Evolutionary conservation across 441 rosid genomes (phyloP).

Genomic region (Omphalea diandra): DNA sequence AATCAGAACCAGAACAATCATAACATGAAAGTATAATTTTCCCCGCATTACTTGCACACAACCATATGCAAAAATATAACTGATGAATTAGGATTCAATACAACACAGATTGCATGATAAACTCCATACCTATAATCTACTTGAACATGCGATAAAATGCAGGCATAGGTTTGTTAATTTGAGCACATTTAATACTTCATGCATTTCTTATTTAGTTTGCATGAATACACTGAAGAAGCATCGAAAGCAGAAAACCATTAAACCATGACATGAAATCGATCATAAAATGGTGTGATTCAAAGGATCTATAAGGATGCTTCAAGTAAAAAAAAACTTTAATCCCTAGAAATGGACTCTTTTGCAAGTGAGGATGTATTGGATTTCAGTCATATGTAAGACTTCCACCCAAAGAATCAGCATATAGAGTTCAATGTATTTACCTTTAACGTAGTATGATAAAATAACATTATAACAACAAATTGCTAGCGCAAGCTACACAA

Average conservation of each 20-base stretch:
- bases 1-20: slow-evolving; percentile 23
- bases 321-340: neutral
- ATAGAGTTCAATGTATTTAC: neutral
- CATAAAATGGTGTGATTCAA: neutral
- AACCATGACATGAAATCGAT: neutral
- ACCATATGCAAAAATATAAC: too few relatives aligned
- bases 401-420: neutral
- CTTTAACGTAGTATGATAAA: neutral
- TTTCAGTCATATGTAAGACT: neutral
- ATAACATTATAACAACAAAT: neutral
- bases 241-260: neutral
- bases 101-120: too few relatives aligned
- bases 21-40: neutral
- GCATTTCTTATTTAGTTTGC: neutral
- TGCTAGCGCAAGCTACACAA: neutral
- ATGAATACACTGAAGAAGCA: neutral
- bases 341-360: neutral
- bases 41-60: neutral
- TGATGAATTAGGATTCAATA: too few relatives aligned
- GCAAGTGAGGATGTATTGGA: neutral
- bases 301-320: neutral
- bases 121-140: neutral
- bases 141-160: neutral
- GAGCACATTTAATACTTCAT: neutral
- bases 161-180: neutral